Evolutionary conservation across 306 rosid species (phyloP).

Genomic region (Gastrolobium villosum): DNA sequence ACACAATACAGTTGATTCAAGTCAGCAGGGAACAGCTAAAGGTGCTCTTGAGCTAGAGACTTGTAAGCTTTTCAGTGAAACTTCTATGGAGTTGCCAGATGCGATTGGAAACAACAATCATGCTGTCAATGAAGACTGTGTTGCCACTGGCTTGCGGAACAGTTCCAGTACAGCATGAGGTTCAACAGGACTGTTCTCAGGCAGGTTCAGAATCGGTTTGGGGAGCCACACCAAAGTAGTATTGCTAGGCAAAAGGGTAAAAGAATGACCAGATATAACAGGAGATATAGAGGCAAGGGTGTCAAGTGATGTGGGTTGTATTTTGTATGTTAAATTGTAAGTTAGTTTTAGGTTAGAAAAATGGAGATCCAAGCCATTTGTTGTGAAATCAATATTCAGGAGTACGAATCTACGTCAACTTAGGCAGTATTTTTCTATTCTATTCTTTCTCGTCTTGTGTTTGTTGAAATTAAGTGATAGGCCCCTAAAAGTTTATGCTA

Average conservation of each 20-base stretch:
- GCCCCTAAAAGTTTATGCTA: no score
- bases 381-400: slow-evolving; percentile 49
- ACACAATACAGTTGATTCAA: slow-evolving; percentile 42
- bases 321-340: slow-evolving; percentile 46
- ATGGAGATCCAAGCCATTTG: slow-evolving; percentile 45
- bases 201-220: slow-evolving; percentile 46
- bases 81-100: slow-evolving; percentile 60
- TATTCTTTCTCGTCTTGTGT: no score
- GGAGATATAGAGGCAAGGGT: no score
- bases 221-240: slow-evolving; percentile 44
- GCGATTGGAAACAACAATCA: slow-evolving; percentile 39
- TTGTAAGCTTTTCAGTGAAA: slow-evolving; percentile 57
- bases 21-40: slow-evolving; percentile 51
- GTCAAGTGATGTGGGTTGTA: no score
- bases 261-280: no score
- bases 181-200: slow-evolving; percentile 57
- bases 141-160: slow-evolving; percentile 61
- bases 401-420: slow-evolving; percentile 38
- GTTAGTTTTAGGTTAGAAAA: slow-evolving; percentile 54
- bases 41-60: slow-evolving; percentile 49
- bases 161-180: slow-evolving; percentile 60
- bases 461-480: no score
- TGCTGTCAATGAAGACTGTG: slow-evolving; percentile 50
- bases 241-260: no score
- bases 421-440: slow-evolving; percentile 46